Evolutionary conservation across 345 rosid species (phyloP).

Genomic region (Physaria fendleri): DNA sequence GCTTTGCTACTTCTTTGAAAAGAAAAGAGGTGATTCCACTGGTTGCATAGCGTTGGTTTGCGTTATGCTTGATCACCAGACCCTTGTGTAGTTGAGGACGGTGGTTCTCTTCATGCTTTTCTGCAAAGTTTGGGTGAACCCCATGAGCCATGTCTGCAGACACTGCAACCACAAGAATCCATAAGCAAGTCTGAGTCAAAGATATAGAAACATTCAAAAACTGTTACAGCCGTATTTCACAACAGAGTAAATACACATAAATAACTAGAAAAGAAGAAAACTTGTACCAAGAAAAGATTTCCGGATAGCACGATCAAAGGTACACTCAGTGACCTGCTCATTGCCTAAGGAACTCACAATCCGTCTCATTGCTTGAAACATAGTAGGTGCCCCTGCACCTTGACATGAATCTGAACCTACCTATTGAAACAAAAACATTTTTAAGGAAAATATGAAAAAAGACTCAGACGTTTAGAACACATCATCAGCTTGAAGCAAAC

Average conservation of each 20-base stretch:
- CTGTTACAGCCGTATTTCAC: background rate
- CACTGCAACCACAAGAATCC: constrained; percentile 36
- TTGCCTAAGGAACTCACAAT: constrained; percentile 59
- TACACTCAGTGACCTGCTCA: constrained; percentile 47
- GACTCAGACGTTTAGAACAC: background rate
- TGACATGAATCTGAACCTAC: constrained; percentile 87
- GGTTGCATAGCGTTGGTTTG: constrained; percentile 93
- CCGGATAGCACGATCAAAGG: constrained; percentile 68
- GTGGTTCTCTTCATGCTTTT: constrained; percentile 89
- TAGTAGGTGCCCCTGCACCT: constrained; percentile 93
- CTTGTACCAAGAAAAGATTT: constrained; percentile 77
- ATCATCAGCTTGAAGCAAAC: background rate
- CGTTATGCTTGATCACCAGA: constrained; percentile 90
- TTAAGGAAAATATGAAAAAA: background rate
- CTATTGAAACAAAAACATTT: constrained; percentile 35
- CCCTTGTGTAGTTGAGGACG: constrained; percentile 88
- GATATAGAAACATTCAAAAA: background rate
- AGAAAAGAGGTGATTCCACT: constrained; percentile 88
- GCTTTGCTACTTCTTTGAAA: constrained; percentile 79
- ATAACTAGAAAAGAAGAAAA: background rate
- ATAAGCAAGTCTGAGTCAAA: constrained; percentile 7
- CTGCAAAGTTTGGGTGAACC: constrained; percentile 78
- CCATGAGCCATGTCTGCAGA: constrained; percentile 99
- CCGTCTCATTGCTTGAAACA: constrained; percentile 94
- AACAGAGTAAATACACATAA: background rate